Evolutionary conservation across 2,329 filamentous ascomycete species (phyloP), one percentile per base, ranked within the genome.

Genomic region (Elsinoe ampelina): DNA sequence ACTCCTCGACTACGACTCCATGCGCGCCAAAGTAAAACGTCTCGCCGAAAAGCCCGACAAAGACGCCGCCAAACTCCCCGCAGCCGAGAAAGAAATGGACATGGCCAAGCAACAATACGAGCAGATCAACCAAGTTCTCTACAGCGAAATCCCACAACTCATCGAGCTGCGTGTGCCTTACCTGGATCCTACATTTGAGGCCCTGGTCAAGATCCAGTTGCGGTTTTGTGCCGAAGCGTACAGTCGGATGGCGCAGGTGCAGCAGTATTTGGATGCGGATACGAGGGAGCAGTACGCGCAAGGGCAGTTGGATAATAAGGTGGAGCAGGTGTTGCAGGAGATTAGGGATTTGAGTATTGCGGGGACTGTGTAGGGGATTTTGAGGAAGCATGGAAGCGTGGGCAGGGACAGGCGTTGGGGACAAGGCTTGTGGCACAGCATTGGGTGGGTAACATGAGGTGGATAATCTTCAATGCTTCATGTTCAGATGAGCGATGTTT

Each of bases 31-130:
- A 72, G 93, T 98, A 67, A 96, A 96, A 80, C 92, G 90, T 72
- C 83, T 98, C 38, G 89, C 89, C 55, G 95, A 98, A 73, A 97
- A 98, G 77, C 93, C 93, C 47, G 93, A 98, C 78, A 98, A 98
- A 78, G 93, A 98, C 69, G 89, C 90, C 12, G 92, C 89, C 54
- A 98, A 97, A 76, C 83, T 98, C 56, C 93, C 95, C 1, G 88
- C 92, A 57, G 89, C 92, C 20, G 93, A 98, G 71, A 95, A 95
- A 77, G 95, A 98, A 73, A 85, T 90, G 71, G 91, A 97, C 65
- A 89, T 96, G 81, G 89, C 92, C 62, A 92, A 88, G 72, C 83
- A 83, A 57, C 88, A 89, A 8, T 98, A 98, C 76, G 93, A 98
- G 71, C 89, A 95, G 73, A 79, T 98, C 65, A 98, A 98, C 73